Evolutionary conservation across 257 asterid species (phyloP).

Genomic region (Voacanga thouarsii): DNA sequence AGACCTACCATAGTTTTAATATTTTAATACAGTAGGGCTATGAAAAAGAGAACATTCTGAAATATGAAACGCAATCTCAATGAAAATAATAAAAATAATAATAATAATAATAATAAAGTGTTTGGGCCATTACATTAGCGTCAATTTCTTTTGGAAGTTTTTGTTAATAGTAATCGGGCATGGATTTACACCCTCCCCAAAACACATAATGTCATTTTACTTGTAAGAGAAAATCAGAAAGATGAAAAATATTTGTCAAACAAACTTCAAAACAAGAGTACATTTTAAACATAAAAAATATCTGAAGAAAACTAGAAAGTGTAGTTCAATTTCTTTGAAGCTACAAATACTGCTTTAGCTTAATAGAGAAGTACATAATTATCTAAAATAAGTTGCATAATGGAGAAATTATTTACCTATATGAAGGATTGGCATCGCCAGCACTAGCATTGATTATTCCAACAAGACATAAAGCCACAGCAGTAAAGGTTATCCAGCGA

Average conservation of each 20-base stretch:
- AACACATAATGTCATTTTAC: background rate
- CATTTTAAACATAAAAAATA: background rate
- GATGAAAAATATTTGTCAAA: background rate
- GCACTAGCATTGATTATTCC: conserved; percentile 37
- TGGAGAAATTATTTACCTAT: conserved; percentile 20
- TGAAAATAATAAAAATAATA: too few relatives aligned
- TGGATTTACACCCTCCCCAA: background rate
- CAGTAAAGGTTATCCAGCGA: conserved; percentile 14
- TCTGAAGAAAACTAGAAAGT: background rate
- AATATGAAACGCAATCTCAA: background rate
- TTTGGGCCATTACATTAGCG: background rate
- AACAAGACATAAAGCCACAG: conserved; percentile 19
- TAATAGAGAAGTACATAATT: too few relatives aligned
- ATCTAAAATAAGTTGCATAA: background rate
- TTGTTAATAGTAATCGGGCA: background rate
- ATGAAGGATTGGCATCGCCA: conserved; percentile 38
- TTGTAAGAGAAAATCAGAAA: background rate
- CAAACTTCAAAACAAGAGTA: background rate
- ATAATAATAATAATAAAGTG: too few relatives aligned
- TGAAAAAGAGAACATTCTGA: conserved; percentile 2
- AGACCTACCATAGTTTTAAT: background rate
- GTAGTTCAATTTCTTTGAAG: background rate
- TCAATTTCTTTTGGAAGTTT: background rate
- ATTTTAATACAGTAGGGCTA: background rate
- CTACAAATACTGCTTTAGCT: background rate